These are phyloP conservation scores for Pythium angustatum DNA, from an alignment of 352 stramenopile species.

Conservation along the genomic window DNA sequence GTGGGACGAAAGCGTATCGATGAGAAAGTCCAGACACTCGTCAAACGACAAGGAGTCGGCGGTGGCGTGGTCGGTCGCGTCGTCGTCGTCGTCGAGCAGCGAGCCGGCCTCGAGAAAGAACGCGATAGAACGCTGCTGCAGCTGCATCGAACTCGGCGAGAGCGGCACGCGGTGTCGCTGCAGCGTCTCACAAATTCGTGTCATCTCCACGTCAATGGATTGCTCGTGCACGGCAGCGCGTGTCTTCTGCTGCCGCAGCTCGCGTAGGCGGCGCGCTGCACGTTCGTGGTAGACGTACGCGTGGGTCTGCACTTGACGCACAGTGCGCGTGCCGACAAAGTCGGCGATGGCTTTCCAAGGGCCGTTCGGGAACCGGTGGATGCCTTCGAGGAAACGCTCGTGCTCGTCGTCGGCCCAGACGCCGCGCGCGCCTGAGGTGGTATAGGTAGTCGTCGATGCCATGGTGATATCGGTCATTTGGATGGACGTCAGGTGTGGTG, in stretches of 20 bases:
- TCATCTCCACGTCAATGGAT: conserved; percentile 12
- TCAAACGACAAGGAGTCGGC: neutral
- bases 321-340: conserved; percentile 9
- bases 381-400: conserved; percentile 22
- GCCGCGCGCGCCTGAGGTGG: neutral
- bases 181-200: conserved; percentile 10
- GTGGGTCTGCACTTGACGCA: conserved; percentile 21
- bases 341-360: conserved; percentile 9
- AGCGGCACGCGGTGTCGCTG: conserved; percentile 13
- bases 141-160: neutral
- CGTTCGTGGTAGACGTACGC: conserved; percentile 14
- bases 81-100: too few relatives aligned
- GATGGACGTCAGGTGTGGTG: neutral
- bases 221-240: neutral
- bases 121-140: neutral
- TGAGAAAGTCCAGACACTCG: conserved; percentile 40
- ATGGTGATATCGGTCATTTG: neutral
- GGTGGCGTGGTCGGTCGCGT: too few relatives aligned
- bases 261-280: conserved; percentile 38
- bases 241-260: conserved; percentile 48
- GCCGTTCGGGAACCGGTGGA: conserved; percentile 17
- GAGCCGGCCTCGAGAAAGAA: neutral
- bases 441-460: too few relatives aligned
- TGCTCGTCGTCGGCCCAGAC: conserved; percentile 28
- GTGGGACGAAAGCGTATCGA: conserved; percentile 33